A percentile compares a stretch with the other conserved stretches of the same genome.
These are phyloP conservation scores for Pyrenochaeta sp. DNA, from an alignment of 2,329 filamentous ascomycete genomes.

Conservation along the genomic window DNA sequence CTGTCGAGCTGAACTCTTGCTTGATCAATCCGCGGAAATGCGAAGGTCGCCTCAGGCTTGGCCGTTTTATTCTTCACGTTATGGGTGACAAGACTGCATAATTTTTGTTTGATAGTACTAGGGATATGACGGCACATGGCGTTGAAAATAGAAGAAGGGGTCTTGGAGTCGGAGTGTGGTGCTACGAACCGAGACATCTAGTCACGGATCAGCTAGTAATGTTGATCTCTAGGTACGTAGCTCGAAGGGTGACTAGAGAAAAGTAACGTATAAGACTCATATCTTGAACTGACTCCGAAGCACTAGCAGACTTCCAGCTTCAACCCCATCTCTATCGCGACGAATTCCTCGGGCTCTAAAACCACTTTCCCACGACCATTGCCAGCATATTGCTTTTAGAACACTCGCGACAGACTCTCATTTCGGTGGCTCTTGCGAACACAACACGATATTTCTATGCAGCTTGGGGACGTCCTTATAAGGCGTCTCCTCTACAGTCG, in stretches of 20 bases:
- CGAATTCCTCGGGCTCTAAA: background rate
- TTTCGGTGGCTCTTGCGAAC: conserved; percentile 13
- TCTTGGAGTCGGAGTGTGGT: conserved; percentile 9
- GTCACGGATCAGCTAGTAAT: conserved; percentile 13
- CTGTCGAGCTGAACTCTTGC: conserved; percentile 17
- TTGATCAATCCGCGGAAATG: conserved; percentile 20
- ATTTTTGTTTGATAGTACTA: conserved; percentile 8
- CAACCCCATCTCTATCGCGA: background rate
- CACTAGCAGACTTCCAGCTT: background rate
- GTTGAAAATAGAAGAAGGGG: conserved; percentile 31
- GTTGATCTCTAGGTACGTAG: conserved; percentile 18
- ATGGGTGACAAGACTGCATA: conserved; percentile 21
- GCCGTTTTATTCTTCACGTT: conserved; percentile 18
- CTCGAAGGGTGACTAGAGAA: conserved; percentile 10
- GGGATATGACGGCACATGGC: conserved; percentile 15
- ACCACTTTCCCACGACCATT: background rate
- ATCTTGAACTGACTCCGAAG: background rate
- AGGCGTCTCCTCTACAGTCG: conserved; percentile 16
- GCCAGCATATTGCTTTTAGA: background rate
- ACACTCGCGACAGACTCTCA: background rate
- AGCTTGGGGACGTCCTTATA: conserved; percentile 15
- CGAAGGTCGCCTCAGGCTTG: conserved; percentile 15
- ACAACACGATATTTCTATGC: background rate
- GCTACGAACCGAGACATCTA: conserved; percentile 18
- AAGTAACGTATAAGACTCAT: conserved; percentile 22